Evolutionary conservation across 441 rosid species (phyloP).

Genomic region (Aquilaria agallochum): DNA sequence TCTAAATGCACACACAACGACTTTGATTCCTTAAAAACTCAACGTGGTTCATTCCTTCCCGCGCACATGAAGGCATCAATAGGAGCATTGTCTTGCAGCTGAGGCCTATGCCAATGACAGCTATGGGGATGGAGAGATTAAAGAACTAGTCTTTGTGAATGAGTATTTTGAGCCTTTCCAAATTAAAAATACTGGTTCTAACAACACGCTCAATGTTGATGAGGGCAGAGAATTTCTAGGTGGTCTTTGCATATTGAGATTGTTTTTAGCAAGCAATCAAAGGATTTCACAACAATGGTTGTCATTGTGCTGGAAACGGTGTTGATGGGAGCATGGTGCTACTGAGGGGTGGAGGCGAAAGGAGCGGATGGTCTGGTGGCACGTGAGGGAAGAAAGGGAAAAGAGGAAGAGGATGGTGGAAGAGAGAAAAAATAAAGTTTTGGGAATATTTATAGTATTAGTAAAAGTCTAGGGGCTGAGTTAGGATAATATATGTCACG

Average conservation of each 20-base stretch:
- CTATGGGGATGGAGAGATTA: conserved; percentile 30
- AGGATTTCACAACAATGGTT: too few species aligned
- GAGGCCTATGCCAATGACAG: conserved; percentile 41
- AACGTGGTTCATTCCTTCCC: conserved; percentile 29
- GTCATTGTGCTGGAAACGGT: too few species aligned
- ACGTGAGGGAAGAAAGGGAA: too few species aligned
- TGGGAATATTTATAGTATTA: too few species aligned
- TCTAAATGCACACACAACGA: conserved; percentile 23
- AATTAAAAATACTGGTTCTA: conserved; percentile 4
- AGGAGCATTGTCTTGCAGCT: conserved; percentile 17
- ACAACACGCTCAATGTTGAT: conserved; percentile 48
- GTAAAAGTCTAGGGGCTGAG: too few species aligned
- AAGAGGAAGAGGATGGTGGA: too few species aligned
- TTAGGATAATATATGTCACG: too few species aligned
- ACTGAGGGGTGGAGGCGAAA: too few species aligned
- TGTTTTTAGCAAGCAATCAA: too few species aligned
- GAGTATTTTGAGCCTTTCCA: conserved; percentile 26
- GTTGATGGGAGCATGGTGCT: too few species aligned
- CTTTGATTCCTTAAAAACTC: conserved; percentile 42
- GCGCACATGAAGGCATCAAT: conserved; percentile 36
- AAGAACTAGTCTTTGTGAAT: conserved; percentile 26
- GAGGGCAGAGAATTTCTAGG: conserved; percentile 27
- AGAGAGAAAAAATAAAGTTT: too few species aligned
- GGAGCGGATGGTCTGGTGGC: too few species aligned
- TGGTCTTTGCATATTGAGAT: conserved; percentile 11